Percentiles rank a stretch among this genome's conserved stretches.
These are phyloP conservation scores for Chrysoporthe cubensis DNA, from an alignment of 2,329 filamentous ascomycete genomes.

Conservation along the genomic window DNA sequence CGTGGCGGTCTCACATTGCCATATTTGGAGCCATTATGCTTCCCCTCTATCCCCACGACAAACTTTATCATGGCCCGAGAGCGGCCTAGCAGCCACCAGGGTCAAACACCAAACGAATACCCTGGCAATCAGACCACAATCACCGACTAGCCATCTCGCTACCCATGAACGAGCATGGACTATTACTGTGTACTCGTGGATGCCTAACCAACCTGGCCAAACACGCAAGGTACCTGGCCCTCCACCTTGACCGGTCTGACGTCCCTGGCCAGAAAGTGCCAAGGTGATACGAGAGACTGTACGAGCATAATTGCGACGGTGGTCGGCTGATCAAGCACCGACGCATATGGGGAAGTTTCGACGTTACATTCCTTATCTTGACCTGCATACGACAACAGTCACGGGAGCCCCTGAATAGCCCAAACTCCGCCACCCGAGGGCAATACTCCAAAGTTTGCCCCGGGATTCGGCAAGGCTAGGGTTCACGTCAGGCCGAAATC, in stretches of 20 bases:
- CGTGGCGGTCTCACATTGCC: neutral
- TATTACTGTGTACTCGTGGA: neutral
- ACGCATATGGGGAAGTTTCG: constrained; percentile 11
- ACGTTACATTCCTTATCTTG: constrained; percentile 10
- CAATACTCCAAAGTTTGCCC: neutral
- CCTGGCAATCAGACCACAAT: neutral
- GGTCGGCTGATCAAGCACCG: neutral
- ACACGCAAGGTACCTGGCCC: neutral
- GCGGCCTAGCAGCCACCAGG: neutral
- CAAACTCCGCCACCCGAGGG: neutral
- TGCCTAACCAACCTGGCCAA: neutral
- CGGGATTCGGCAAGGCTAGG: neutral
- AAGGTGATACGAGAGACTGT: neutral
- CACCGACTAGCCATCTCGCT: neutral
- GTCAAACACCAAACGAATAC: constrained; percentile 1
- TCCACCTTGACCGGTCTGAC: neutral
- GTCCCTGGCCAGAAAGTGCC: neutral
- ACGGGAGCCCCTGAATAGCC: constrained; percentile 16
- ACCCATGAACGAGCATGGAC: neutral
- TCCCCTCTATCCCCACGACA: neutral
- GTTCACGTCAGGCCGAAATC: neutral
- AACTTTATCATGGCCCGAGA: neutral
- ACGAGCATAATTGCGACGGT: neutral
- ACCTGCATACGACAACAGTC: constrained; percentile 22
- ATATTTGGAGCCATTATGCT: neutral